Evolutionary conservation across 352 stramenopile genomes (phyloP).

Genomic region (Phytophthora capsici): DNA sequence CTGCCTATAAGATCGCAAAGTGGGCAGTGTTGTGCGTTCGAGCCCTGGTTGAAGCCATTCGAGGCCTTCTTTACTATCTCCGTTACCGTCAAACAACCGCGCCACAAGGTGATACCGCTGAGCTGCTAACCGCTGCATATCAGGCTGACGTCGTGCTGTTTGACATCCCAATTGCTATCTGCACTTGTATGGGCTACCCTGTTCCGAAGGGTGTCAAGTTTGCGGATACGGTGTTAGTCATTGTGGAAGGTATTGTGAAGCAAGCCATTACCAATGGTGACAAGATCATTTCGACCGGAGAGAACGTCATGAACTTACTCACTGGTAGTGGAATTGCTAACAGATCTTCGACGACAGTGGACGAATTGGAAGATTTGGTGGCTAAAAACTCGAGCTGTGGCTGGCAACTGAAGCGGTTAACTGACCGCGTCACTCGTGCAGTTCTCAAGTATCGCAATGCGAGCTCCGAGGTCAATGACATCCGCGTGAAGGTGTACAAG

Average conservation of each 20-base stretch:
- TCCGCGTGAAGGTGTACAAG: constrained; percentile 35
- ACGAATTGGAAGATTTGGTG: constrained; percentile 29
- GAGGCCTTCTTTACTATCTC: constrained; percentile 27
- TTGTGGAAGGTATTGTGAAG: constrained; percentile 39
- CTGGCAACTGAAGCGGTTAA: constrained; percentile 33
- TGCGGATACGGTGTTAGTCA: constrained; percentile 8
- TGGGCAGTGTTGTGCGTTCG: constrained; percentile 14
- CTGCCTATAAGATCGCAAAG: constrained; percentile 16
- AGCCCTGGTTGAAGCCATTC: constrained; percentile 16
- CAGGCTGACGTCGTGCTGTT: constrained; percentile 31
- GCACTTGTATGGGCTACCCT: constrained; percentile 9
- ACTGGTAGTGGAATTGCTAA: constrained; percentile 14
- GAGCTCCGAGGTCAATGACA: constrained; percentile 1
- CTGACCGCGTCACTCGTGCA: constrained; percentile 22
- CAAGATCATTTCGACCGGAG: constrained; percentile 28
- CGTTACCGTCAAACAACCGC: constrained; percentile 30
- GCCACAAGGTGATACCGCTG: constrained; percentile 16
- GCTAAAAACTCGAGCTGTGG: constrained; percentile 31
- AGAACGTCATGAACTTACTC: constrained; percentile 33
- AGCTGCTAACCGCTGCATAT: constrained; percentile 28
- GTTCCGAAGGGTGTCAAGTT: constrained; percentile 7
- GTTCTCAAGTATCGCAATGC: constrained; percentile 28
- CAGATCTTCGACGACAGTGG: constrained; percentile 12
- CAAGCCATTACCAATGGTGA: constrained; percentile 32
- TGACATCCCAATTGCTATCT: constrained; percentile 28